phyloP scores from a whole-genome alignment of 2,329 filamentous ascomycete genomes.

The Mariannaea elegans region DNA sequence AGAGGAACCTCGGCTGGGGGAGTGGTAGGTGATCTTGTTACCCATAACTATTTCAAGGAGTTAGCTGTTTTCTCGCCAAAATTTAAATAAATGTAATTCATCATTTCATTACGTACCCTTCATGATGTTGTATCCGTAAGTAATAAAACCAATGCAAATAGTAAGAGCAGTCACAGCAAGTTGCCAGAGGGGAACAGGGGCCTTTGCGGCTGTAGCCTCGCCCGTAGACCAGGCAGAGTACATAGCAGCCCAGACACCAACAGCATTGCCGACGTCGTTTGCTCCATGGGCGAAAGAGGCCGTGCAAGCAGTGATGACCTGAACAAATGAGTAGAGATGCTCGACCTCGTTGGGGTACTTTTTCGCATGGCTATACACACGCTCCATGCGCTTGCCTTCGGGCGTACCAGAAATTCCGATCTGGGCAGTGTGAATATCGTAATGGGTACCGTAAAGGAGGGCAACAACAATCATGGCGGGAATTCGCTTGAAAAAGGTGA shows the following conservation, averaged over 20 bases:
- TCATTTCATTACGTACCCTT: slow-evolving; percentile 63
- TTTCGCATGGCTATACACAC: slow-evolving; percentile 64
- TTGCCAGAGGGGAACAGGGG: slow-evolving; percentile 77
- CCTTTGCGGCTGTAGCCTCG: slow-evolving; percentile 67
- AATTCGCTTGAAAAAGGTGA: slow-evolving; percentile 68
- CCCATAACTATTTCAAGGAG: slow-evolving; percentile 70
- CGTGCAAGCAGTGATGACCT: slow-evolving; percentile 74
- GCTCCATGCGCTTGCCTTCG: slow-evolving; percentile 73
- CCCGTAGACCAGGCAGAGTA: slow-evolving; percentile 74
- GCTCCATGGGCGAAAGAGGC: slow-evolving; percentile 80
- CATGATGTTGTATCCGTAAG: slow-evolving; percentile 87
- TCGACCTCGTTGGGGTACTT: slow-evolving; percentile 79
- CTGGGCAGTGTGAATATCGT: slow-evolving; percentile 84
- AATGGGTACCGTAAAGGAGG: slow-evolving; percentile 78
- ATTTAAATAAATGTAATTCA: background rate
- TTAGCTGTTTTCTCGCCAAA: slow-evolving; percentile 14
- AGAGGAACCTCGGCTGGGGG: slow-evolving; percentile 65
- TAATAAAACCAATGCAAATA: slow-evolving; percentile 74
- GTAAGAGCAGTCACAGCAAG: slow-evolving; percentile 72
- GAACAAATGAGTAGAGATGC: slow-evolving; percentile 73
- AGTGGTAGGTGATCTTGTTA: slow-evolving; percentile 81
- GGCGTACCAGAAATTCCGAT: slow-evolving; percentile 75
- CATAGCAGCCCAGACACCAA: slow-evolving; percentile 75
- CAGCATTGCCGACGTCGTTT: slow-evolving; percentile 79
- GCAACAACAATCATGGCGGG: slow-evolving; percentile 73